These are phyloP conservation scores for Phytophthora tubulina DNA, from an alignment of 352 stramenopile genomes.

Conservation along the genomic window DNA sequence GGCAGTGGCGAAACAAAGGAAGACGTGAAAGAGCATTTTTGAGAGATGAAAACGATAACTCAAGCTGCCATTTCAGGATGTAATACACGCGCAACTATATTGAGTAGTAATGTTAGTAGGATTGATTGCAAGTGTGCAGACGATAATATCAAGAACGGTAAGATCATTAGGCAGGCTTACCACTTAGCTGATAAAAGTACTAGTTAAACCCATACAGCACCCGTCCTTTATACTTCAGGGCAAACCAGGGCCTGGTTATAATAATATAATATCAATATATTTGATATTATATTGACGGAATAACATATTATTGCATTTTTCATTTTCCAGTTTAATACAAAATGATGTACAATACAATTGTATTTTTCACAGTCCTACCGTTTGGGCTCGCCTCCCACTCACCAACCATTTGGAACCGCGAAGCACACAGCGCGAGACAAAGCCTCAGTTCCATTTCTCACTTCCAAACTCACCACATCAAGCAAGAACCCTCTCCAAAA, in stretches of 20 bases:
- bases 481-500: not conserved
- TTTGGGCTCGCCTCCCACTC: not conserved
- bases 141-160: no score
- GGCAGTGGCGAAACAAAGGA: no score
- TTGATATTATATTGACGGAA: not conserved
- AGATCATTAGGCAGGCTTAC: no score
- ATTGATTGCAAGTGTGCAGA: no score
- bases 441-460: not conserved
- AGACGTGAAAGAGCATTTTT: no score
- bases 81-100: no score
- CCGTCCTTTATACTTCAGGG: no score
- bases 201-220: no score
- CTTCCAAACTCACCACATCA: not conserved
- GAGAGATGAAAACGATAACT: no score
- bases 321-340: not conserved
- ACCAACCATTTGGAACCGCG: not conserved
- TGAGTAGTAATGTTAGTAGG: no score
- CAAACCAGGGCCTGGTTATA: not conserved
- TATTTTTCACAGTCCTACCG: not conserved
- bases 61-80: no score
- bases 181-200: no score
- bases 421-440: not conserved
- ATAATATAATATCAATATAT: not conserved
- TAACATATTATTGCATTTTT: not conserved
- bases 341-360: not conserved